Evolutionary conservation across 163 green algal genomes (phyloP).

Genomic region (Trebouxia gelatinosa): DNA sequence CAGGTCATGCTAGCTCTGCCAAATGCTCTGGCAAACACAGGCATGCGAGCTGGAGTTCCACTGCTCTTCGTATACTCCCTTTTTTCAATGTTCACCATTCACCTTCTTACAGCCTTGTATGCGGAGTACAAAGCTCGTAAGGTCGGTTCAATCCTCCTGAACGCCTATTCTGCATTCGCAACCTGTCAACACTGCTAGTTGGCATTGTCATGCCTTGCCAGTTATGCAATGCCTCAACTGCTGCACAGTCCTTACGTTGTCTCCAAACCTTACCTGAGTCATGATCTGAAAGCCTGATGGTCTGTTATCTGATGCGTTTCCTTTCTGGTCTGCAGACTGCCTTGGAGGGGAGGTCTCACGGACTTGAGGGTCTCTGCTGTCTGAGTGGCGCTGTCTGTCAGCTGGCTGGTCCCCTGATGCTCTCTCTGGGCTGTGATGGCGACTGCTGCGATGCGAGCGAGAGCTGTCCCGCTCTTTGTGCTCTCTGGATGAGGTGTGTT

Average conservation of each 20-base stretch:
- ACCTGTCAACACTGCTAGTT: neutral
- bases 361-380: too few relatives aligned
- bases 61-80: conserved; percentile 33
- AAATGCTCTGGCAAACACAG: conserved; percentile 23
- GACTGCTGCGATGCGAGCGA: too few relatives aligned
- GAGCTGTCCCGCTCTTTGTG: too few relatives aligned
- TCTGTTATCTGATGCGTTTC: neutral
- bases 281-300: neutral
- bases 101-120: conserved; percentile 35
- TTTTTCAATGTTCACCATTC: conserved; percentile 39
- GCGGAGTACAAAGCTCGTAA: conserved; percentile 31
- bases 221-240: too few relatives aligned
- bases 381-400: too few relatives aligned
- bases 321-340: neutral
- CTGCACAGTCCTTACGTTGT: too few relatives aligned
- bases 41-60: conserved; percentile 31
- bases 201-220: neutral
- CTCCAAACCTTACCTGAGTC: too few relatives aligned
- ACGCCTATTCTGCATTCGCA: neutral
- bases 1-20: conserved; percentile 43
- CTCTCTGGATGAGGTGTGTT: too few relatives aligned
- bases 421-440: too few relatives aligned
- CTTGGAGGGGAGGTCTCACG: too few relatives aligned
- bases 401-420: too few relatives aligned
- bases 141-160: neutral